A percentile compares a stretch with the other conserved stretches of the same genome.
Evolutionary conservation across 83 land plant genomes (phyloP).

Genomic region (Picea engelmannii): DNA sequence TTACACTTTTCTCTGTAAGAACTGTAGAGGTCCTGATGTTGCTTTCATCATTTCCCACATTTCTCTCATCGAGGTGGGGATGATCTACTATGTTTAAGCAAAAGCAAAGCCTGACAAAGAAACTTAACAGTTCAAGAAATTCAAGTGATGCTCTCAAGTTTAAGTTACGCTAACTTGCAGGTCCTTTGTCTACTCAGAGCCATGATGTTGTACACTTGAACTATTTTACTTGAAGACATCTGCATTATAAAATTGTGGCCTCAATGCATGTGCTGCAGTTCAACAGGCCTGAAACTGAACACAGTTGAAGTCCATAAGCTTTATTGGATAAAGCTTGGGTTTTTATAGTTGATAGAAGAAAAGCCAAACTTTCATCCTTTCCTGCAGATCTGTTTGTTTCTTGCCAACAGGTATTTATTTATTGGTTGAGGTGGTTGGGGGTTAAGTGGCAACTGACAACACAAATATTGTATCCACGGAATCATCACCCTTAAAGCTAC

Average conservation of each 20-base stretch:
- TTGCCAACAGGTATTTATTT: not conserved
- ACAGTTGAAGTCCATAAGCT: conserved; percentile 7
- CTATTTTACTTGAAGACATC: too few relatives aligned
- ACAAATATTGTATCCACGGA: too few relatives aligned
- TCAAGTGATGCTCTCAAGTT: not conserved
- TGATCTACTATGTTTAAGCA: conserved; percentile 65
- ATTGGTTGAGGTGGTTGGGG: not conserved
- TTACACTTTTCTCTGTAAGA: conserved; percentile 73
- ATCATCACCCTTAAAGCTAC: too few relatives aligned
- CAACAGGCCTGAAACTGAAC: not conserved
- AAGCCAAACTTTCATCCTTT: not conserved
- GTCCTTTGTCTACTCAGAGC: too few relatives aligned
- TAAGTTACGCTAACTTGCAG: not conserved
- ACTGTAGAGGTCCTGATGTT: conserved; percentile 71
- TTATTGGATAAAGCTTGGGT: not conserved
- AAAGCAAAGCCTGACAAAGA: not conserved
- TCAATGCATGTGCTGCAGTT: not conserved
- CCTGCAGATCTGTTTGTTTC: not conserved
- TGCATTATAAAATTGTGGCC: not conserved
- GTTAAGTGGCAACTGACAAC: conserved; percentile 5
- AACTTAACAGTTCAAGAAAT: not conserved
- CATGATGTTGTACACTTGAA: too few relatives aligned
- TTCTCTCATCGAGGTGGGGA: conserved; percentile 80
- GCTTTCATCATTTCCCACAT: conserved; percentile 72
- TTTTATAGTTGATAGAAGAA: not conserved